These are phyloP conservation scores for Rhododendron griersonianum DNA, from an alignment of 148 eudicot genomes.

Conservation along the genomic window DNA sequence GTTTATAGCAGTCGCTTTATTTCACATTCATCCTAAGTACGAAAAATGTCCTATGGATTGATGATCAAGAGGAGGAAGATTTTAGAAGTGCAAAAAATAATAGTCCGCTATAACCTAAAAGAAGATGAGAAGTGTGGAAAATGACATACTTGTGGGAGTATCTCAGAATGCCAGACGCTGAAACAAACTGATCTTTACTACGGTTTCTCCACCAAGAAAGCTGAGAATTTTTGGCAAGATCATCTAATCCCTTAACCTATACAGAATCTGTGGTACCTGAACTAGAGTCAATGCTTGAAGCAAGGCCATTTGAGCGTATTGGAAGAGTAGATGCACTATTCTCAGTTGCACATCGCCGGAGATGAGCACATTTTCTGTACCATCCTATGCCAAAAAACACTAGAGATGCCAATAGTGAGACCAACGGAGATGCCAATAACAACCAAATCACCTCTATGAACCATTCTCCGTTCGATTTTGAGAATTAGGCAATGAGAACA, in stretches of 20 bases:
- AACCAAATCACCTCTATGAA: conserved; percentile 41
- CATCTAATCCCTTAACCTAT: conserved; percentile 31
- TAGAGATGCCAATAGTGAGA: conserved; percentile 50
- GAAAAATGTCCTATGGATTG: background rate
- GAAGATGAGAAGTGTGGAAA: background rate
- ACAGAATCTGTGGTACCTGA: conserved; percentile 48
- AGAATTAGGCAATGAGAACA: conserved; percentile 38
- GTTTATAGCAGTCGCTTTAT: background rate
- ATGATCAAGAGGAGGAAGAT: background rate
- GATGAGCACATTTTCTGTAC: conserved; percentile 57
- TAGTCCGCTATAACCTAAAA: background rate
- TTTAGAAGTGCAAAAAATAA: background rate
- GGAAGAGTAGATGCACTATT: conserved; percentile 30
- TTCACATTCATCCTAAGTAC: background rate
- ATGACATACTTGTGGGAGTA: conserved; percentile 79
- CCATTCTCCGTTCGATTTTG: conserved; percentile 48
- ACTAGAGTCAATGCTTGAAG: conserved; percentile 49
- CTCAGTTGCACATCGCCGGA: conserved; percentile 26
- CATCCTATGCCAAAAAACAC: conserved; percentile 53
- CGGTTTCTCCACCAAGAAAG: conserved; percentile 58
- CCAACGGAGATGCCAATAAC: conserved; percentile 68
- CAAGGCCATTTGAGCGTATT: conserved; percentile 57
- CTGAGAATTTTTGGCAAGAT: conserved; percentile 34
- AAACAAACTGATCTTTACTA: conserved; percentile 46
- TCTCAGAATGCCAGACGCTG: conserved; percentile 72